Evolutionary conservation across 2,329 filamentous ascomycete species (phyloP).

Genomic region (Periconia macrospinosa): DNA sequence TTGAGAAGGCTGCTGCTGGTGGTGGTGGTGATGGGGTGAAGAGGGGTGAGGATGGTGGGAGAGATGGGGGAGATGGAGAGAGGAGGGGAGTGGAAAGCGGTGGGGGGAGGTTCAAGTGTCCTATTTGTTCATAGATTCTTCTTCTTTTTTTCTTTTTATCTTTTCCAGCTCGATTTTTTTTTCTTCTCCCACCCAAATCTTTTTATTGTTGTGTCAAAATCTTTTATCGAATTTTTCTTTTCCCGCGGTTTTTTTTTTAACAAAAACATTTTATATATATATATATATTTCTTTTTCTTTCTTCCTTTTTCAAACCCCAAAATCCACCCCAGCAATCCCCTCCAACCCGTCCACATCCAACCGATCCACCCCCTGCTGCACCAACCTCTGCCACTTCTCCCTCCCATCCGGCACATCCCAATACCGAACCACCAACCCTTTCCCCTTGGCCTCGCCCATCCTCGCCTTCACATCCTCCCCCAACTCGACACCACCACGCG

Average conservation of each 20-base stretch:
- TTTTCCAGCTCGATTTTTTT: too few species aligned
- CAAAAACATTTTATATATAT: not conserved
- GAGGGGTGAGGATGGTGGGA: too few species aligned
- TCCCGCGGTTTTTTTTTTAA: too few species aligned
- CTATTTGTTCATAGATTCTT: not conserved
- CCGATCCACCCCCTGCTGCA: slow-evolving; percentile 58
- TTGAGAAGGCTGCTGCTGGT: slow-evolving; percentile 29
- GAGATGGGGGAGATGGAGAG: slow-evolving; percentile 2
- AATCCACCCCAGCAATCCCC: slow-evolving; percentile 6
- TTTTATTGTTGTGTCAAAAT: too few species aligned
- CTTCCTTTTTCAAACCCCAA: not conserved
- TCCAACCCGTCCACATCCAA: slow-evolving; percentile 52
- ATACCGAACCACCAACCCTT: slow-evolving; percentile 60
- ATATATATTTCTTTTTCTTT: not conserved
- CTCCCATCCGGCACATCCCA: slow-evolving; percentile 59
- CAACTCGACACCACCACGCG: slow-evolving; percentile 8
- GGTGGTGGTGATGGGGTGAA: too few species aligned
- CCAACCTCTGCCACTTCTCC: slow-evolving; percentile 56
- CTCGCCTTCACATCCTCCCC: slow-evolving; percentile 49
- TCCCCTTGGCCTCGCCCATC: slow-evolving; percentile 53
- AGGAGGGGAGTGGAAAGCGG: slow-evolving; percentile 1
- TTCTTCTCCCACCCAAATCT: too few species aligned
- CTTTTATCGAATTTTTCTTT: too few species aligned
- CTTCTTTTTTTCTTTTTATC: not conserved
- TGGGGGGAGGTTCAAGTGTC: not conserved